Base-by-base conservation (phyloP, 805 yeast genomes). In the Candida khao-thaluensis region DNA sequence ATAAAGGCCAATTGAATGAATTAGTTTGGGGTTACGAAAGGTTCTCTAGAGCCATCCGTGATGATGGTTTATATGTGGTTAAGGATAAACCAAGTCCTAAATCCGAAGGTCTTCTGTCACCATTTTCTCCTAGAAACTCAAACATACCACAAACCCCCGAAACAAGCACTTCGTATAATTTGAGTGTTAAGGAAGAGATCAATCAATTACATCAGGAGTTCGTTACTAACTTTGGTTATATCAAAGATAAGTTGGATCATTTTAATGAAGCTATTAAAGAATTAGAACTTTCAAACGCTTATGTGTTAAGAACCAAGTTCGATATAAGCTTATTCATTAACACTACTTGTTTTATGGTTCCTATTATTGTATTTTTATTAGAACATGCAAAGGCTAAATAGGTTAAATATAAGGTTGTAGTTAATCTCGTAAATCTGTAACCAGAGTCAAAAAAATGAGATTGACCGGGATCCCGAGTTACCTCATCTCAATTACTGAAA, bases 201-300 rank as follows among this genome's bases (percentile, higher is more conserved):
- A 27, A 32, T 14, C 14, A 26, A 20, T 36, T 41, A 18, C 22
- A 26, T 12, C 30, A 21, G 7, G 38, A 35, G 11, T 23, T 23
- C 16, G 7, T 11, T n/a, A 12, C 17, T 5, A 23, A 32, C 11
- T 23, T 23, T 16, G 10, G n/a, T 17, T 29, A 35, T 15, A 40
- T 25, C 16, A 31, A 24, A 14, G 21, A 30, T n/a, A 23, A 29
- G 15, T 26, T 41, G n/a, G 44, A 41, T 32, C 22, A 27, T 31
- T 28, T 36, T 8, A 25, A 29, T n/a, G 38, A 41, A 17, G 24
- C n/a, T 17, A 30, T 41, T 7, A 23, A 21, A 9, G 30, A 22
- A 3, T 31, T 41, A 35, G 29, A 23, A 12, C 38, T 29, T 17
- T 21, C 33, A 11, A 35, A 32, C 11, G n/a, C 7, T 7, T 5